Evolutionary conservation across 2,329 filamentous ascomycete species (phyloP).

Genomic region (Talaromyces sp.): DNA sequence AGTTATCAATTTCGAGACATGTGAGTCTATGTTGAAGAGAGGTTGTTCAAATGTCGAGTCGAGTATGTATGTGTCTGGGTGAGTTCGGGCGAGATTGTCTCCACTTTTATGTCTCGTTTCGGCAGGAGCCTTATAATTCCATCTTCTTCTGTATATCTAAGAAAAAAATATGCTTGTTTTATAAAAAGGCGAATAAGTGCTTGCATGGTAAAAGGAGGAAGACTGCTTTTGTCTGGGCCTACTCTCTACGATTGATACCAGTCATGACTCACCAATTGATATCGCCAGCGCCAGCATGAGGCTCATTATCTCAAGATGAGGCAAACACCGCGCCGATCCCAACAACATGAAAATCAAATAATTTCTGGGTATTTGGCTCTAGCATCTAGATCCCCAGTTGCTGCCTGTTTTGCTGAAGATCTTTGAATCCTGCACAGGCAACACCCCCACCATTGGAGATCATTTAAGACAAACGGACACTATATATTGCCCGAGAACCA

Average conservation of each 20-base stretch:
- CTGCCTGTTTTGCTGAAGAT: not conserved
- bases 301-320: not conserved
- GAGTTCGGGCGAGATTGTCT: not conserved
- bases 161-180: too few species aligned
- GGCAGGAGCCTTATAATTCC: not conserved
- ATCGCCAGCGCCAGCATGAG: not conserved
- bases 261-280: not conserved
- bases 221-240: too few species aligned
- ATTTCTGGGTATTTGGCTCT: not conserved
- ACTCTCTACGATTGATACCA: not conserved
- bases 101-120: not conserved
- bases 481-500: not conserved
- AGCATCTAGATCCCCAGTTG: not conserved
- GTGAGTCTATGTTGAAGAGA: not conserved
- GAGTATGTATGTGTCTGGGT: not conserved
- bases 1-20: not conserved
- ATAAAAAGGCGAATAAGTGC: too few species aligned
- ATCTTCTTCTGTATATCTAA: not conserved
- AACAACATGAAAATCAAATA: not conserved
- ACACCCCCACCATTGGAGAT: not conserved
- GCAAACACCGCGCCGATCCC: not conserved
- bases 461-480: not conserved
- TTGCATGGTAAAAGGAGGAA: too few species aligned
- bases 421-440: not conserved
- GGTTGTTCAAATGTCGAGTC: not conserved